Percentiles rank a stretch among this genome's conserved stretches.
Conservation (phyloP, 768 basidiomycete species). For the Auricularia sp. region DNA sequence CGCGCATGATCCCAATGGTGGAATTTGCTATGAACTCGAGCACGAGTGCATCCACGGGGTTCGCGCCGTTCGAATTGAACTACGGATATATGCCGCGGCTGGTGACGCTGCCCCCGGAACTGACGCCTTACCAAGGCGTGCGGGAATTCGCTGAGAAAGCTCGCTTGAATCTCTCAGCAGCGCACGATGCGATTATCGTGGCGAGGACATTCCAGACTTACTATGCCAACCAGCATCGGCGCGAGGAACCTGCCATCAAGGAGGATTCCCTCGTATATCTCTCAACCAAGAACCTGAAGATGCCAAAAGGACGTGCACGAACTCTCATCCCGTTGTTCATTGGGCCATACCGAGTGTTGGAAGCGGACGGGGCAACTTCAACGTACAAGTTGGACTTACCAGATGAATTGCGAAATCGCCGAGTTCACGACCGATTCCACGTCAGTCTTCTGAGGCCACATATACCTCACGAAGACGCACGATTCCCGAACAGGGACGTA, state of each 20-base stretch:
- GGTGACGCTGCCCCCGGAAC: neutral
- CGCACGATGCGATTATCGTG: neutral
- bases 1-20: constrained; percentile 19
- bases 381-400: constrained; percentile 25
- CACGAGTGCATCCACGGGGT: constrained; percentile 16
- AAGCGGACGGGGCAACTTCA: constrained; percentile 11
- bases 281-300: neutral
- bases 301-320: neutral
- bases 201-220: constrained; percentile 21
- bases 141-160: neutral
- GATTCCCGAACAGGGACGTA: constrained; percentile 24
- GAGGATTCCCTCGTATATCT: neutral
- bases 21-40: constrained; percentile 27
- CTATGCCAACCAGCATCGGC: neutral
- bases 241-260: neutral
- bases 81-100: constrained; percentile 8
- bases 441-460: constrained; percentile 19
- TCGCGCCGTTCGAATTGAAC: constrained; percentile 24
- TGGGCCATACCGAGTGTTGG: neutral
- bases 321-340: neutral
- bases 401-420: constrained; percentile 12
- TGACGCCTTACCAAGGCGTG: neutral
- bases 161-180: neutral
- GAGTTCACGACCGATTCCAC: constrained; percentile 29
- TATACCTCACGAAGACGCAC: constrained; percentile 19